Evolutionary conservation across 179 eudicot species (phyloP), one percentile per base, ranked within the genome.

Genomic region (Pouteria campechiana): DNA sequence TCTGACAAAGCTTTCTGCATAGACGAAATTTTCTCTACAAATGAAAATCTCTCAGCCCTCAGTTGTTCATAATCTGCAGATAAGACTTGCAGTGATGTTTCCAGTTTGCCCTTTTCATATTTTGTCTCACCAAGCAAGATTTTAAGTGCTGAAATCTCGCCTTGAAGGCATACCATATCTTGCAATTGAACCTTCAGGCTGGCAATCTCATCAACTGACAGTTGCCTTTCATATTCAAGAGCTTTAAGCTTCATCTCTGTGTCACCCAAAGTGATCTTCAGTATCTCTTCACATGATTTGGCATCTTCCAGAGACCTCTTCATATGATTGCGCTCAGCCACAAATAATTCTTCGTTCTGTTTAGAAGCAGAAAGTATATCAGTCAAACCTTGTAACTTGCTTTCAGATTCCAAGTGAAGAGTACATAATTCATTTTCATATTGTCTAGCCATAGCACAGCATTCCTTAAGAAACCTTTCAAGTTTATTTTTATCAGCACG

Each of bases 191-290:
- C 67, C 60, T 77, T 76, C 62, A 81, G 72, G 53, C 38, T 63
- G n/a, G 76, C 57, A 51, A 58, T 60, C 67, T 79, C 94, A 56
- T 77, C 72, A 30, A 24, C 41, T 13, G 79, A 72, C 51, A 72
- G 81, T 48, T 58, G 65, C 12, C 65, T 72, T 67, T 90, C 94
- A 40, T 73, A 75, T 28, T 77, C 80, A 0, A 74, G 72, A 37
- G 73, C 67, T 30, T 79, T 82, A 37, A 72, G 78, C 52, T 79
- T 75, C 39, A 68, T 48, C 41, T 86, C 96, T 37, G 76, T 76
- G 39, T 60, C 76, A 60, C 47, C 60, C 41, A 72, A 44, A 34
- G 49, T 13, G 6, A 56, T 61, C 54, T 73, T 74, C 31, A 65
- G 48, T 46, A 75, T 74, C 37, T 67, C 86, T 66, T 81, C 89